Conservation (phyloP, 2,329 filamentous ascomycete genomes). For the Exophiala alcalophila region DNA sequence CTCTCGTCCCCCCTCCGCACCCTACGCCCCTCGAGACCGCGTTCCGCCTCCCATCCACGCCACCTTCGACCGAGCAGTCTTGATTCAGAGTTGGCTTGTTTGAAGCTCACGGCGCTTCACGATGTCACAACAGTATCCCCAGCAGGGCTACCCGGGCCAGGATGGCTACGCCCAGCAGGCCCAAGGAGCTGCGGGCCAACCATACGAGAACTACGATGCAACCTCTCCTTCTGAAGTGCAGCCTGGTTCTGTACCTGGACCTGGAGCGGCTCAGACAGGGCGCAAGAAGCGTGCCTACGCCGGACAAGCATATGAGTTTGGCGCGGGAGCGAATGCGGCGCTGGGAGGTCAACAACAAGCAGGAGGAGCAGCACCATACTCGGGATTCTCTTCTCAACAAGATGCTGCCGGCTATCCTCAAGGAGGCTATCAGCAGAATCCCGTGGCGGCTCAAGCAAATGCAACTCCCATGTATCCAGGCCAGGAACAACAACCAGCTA, state of each 20-base stretch:
- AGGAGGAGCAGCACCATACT: slow-evolving; percentile 62
- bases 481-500: slow-evolving; percentile 43
- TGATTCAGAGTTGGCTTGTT: neutral
- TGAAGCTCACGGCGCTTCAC: slow-evolving; percentile 8
- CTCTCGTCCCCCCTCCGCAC: slow-evolving; percentile 12
- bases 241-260: slow-evolving; percentile 35
- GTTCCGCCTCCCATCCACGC: slow-evolving; percentile 3
- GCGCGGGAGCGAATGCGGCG: slow-evolving; percentile 76
- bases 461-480: slow-evolving; percentile 37
- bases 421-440: slow-evolving; percentile 42
- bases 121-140: slow-evolving; percentile 42
- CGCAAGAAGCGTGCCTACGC: slow-evolving; percentile 92
- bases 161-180: slow-evolving; percentile 48
- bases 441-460: slow-evolving; percentile 32
- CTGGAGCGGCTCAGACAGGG: slow-evolving; percentile 34
- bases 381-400: slow-evolving; percentile 58
- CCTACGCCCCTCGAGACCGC: slow-evolving; percentile 7
- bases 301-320: slow-evolving; percentile 90
- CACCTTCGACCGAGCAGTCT: neutral
- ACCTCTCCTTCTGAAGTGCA: slow-evolving; percentile 36
- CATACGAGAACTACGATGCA: slow-evolving; percentile 40
- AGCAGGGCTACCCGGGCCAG: slow-evolving; percentile 32
- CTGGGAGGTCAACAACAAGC: slow-evolving; percentile 49
- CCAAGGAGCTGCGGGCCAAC: slow-evolving; percentile 35
- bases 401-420: slow-evolving; percentile 44